phyloP scores from a whole-genome alignment of 2,329 filamentous ascomycete species.

The Fusarium citri region DNA sequence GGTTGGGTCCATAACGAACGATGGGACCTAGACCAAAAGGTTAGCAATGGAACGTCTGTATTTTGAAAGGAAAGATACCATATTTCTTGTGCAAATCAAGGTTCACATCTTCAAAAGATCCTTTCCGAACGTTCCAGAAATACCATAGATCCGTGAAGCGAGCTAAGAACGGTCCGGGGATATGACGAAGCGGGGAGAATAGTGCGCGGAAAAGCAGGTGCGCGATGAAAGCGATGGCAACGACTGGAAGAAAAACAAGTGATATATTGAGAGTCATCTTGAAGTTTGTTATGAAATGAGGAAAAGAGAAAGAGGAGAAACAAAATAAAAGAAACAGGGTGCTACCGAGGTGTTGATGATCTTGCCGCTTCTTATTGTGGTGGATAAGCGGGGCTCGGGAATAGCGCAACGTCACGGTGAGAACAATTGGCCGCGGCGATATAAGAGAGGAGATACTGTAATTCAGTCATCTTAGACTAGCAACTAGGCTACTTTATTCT shows the following conservation, averaged over 20 bases:
- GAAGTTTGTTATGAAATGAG: accelerated
- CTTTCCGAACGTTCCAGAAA: conserved; percentile 8
- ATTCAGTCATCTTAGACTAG: not conserved
- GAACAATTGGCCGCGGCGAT: not conserved
- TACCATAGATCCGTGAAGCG: conserved; percentile 23
- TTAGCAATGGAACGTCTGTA: accelerated
- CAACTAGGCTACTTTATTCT: not conserved
- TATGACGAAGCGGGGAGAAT: not conserved
- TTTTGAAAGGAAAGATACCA: accelerated
- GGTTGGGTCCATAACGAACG: conserved; percentile 15
- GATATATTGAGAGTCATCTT: not conserved
- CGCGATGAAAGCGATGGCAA: not conserved
- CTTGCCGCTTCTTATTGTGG: not conserved
- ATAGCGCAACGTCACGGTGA: not conserved
- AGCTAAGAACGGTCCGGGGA: not conserved
- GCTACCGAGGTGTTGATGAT: not conserved
- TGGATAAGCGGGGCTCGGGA: not conserved
- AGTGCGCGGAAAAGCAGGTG: not conserved
- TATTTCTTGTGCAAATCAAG: conserved; percentile 11
- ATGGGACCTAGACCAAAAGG: not conserved
- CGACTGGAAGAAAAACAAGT: not conserved
- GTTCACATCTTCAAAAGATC: conserved; percentile 12
- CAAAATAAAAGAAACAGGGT: not conserved
- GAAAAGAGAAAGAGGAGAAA: not conserved
- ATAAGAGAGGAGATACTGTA: not conserved